Evolutionary conservation across 2,329 filamentous ascomycete genomes (phyloP), one percentile per base, ranked within the genome.

Genomic region (Arthrobotrys iridis): DNA sequence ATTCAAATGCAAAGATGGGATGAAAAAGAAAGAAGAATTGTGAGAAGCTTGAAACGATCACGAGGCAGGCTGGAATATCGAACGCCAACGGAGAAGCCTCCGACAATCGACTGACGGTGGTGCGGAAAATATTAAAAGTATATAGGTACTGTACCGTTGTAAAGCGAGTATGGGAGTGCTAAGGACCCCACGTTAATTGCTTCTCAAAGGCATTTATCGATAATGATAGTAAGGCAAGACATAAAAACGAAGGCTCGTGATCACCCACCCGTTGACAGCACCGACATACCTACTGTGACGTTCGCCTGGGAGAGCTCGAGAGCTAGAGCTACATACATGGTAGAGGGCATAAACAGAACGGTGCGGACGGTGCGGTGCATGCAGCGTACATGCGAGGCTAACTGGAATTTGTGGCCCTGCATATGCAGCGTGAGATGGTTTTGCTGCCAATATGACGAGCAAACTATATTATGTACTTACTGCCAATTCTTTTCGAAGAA

Each of bases 391-490:
- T 30, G 37, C n/a, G 40, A n/a, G 18, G 5, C 57, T 57, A 72
- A 65, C 43, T 45, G 35, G 22, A 71, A 63, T 30, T 20, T 5
- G 22, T 4, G 13, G 30, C 40, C 33, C 35, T 70, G 67, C 67
- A 72, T 72, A 72, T 72, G 67, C 67, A 72, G 58, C 30, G 67
- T 72, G 67, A 72, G 67, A 72, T 72, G 67, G 63, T 55, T 50
- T 33, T 33, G 46, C n/a, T n/a, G 11, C 43, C n/a, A n/a, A 4
- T 20, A 48, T 48, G n/a, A n/a, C n/a, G n/a, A n/a, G n/a, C n/a
- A n/a, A n/a, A n/a, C n/a, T n/a, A n/a, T 24, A 35, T 30, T 33
- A 4, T 33, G 28, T 5, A 33, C 28, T 10, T 4, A 33, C 33
- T 55, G 18, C 50, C 46, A 52, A 33, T 33, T 52, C 45, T 28